Evolutionary conservation across 1,284 basidiomycete genomes (phyloP).

Genomic region (Tausonia pullulans): DNA sequence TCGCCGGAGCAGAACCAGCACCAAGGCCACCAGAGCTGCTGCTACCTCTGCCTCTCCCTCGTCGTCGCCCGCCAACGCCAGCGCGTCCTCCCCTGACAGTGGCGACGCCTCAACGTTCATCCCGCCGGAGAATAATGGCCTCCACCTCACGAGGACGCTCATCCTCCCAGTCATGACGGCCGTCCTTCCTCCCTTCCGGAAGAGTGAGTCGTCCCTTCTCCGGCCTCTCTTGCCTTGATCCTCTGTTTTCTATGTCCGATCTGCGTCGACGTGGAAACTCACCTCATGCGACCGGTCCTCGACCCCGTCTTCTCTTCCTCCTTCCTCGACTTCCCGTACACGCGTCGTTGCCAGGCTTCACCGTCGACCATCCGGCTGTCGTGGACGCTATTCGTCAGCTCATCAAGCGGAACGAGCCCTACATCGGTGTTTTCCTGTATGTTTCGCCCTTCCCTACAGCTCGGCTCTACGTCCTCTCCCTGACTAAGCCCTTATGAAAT

Average conservation of each 20-base stretch:
- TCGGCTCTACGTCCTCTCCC: slow-evolving; percentile 61
- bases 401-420: slow-evolving; percentile 92
- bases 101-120: too few relatives aligned
- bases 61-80: too few relatives aligned
- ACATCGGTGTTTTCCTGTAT: slow-evolving; percentile 82
- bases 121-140: too few relatives aligned
- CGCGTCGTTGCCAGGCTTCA: slow-evolving; percentile 78
- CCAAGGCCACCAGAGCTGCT: too few relatives aligned
- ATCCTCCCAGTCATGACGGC: slow-evolving; percentile 7
- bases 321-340: background rate
- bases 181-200: slow-evolving; percentile 10
- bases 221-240: background rate
- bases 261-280: background rate
- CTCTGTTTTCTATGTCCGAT: background rate
- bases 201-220: slow-evolving; percentile 5
- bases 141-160: background rate
- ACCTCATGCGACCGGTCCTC: background rate
- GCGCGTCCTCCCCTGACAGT: too few relatives aligned
- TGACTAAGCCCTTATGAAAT: slow-evolving; percentile 41
- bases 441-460: slow-evolving; percentile 57
- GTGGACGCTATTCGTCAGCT: slow-evolving; percentile 93
- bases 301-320: background rate
- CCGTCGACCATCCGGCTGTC: slow-evolving; percentile 77
- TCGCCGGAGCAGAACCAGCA: too few relatives aligned
- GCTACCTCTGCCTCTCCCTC: too few relatives aligned